Percentiles rank a stretch among this genome's conserved stretches.
phyloP scores from a whole-genome alignment of 2,329 filamentous ascomycete species.

The Acephala macrosclerotiorum region DNA sequence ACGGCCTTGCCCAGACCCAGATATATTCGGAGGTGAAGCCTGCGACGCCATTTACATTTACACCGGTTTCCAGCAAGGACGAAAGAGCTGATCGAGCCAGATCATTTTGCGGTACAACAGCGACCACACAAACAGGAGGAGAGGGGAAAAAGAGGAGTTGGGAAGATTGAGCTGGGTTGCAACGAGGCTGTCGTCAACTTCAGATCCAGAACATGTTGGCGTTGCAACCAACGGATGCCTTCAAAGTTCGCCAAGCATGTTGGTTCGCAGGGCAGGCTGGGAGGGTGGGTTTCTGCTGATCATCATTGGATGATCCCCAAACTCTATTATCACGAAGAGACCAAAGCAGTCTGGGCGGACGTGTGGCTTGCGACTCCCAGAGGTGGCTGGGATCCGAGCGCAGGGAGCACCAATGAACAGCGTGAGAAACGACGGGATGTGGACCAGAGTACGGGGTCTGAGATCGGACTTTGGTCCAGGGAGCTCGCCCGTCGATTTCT shows the following conservation, averaged over 20 bases:
- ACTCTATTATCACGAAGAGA: neutral
- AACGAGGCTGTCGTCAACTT: neutral
- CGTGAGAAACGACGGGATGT: neutral
- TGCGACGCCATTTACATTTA: constrained; percentile 11
- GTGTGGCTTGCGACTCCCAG: constrained; percentile 5
- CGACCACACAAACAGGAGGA: no score
- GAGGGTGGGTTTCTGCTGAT: neutral
- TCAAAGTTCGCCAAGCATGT: neutral
- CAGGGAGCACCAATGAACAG: constrained; percentile 4
- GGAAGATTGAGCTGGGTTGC: neutral
- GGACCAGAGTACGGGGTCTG: neutral
- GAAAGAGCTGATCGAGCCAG: neutral
- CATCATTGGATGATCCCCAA: constrained; percentile 1
- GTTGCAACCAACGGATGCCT: neutral
- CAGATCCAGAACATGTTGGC: no score
- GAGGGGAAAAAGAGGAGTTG: neutral
- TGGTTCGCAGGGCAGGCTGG: neutral
- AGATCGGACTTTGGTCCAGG: neutral
- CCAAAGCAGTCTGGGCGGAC: neutral
- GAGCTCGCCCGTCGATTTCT: neutral
- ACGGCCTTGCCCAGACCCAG: constrained; percentile 1
- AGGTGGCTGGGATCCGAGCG: neutral
- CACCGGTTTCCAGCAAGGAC: constrained; percentile 1
- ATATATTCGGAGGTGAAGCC: neutral
- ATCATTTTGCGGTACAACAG: constrained; percentile 2